These are phyloP conservation scores for Fraxinus latifolia DNA, from an alignment of 305 asterid genomes.

Conservation along the genomic window DNA sequence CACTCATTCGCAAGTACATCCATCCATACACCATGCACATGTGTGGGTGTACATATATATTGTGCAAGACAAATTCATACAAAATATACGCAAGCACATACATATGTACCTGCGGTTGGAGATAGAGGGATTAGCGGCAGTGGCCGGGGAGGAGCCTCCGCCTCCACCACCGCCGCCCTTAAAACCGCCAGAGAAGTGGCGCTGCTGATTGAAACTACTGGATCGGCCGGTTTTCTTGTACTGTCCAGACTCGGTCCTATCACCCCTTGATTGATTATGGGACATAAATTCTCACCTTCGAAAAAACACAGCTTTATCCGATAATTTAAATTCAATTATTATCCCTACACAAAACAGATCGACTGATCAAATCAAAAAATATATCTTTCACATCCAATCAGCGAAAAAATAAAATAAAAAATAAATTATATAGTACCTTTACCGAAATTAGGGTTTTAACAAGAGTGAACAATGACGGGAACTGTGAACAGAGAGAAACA, in stretches of 20 bases:
- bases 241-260: conserved; percentile 66
- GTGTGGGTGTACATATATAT: neutral
- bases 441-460: neutral
- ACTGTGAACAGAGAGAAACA: neutral
- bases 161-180: conserved; percentile 39
- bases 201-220: conserved; percentile 52
- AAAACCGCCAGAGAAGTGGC: conserved; percentile 41
- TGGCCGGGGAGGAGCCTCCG: conserved; percentile 59
- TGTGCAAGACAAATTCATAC: neutral
- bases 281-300: conserved; percentile 60
- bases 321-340: conserved; percentile 18
- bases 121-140: conserved; percentile 28
- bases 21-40: neutral
- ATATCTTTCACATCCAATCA: neutral
- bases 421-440: neutral
- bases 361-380: conserved; percentile 42
- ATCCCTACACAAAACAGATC: conserved; percentile 33
- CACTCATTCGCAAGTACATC: conserved; percentile 12
- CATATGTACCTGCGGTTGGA: conserved; percentile 45
- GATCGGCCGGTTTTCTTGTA: conserved; percentile 66
- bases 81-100: conserved; percentile 20
- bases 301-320: conserved; percentile 30
- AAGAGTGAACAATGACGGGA: neutral
- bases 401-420: neutral
- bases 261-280: conserved; percentile 58